phyloP scores from a whole-genome alignment of 1,284 basidiomycete genomes.

The Cryptococcus wingfieldii region DNA sequence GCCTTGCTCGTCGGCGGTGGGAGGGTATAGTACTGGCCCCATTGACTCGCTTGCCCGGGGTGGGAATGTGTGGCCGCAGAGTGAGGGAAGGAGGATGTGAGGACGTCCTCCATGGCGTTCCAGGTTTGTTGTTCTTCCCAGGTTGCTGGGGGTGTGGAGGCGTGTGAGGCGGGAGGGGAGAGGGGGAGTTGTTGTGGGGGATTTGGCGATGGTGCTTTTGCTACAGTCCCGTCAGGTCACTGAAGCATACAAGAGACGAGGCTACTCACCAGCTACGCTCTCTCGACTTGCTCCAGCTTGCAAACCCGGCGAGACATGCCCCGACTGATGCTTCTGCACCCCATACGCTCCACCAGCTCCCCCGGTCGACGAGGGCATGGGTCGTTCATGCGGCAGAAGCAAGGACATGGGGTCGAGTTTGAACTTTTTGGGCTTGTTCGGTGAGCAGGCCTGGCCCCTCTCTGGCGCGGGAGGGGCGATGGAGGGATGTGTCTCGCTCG shows the following conservation, averaged over 20 bases:
- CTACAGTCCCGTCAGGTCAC: too few relatives aligned
- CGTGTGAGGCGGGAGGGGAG: constrained; percentile 37
- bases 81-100: not conserved
- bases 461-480: not conserved
- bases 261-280: too few relatives aligned
- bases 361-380: too few relatives aligned
- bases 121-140: constrained; percentile 29
- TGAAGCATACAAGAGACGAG: too few relatives aligned
- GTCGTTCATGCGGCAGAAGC: constrained; percentile 45
- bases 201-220: too few relatives aligned
- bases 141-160: constrained; percentile 34
- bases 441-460: not conserved
- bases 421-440: constrained; percentile 33
- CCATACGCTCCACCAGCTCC: too few relatives aligned
- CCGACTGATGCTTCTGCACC: too few relatives aligned
- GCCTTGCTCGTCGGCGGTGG: constrained; percentile 20
- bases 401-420: constrained; percentile 47
- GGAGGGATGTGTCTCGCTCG: not conserved
- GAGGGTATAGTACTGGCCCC: constrained; percentile 8
- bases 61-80: not conserved
- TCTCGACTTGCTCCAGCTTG: not conserved
- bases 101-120: constrained; percentile 20
- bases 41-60: not conserved
- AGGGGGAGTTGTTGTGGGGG: constrained; percentile 7
- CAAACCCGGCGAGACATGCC: constrained; percentile 4